A percentile compares a stretch with the other conserved stretches of the same genome.
phyloP scores from a whole-genome alignment of 441 rosid genomes.

The Bocquillonia castaneifolia region DNA sequence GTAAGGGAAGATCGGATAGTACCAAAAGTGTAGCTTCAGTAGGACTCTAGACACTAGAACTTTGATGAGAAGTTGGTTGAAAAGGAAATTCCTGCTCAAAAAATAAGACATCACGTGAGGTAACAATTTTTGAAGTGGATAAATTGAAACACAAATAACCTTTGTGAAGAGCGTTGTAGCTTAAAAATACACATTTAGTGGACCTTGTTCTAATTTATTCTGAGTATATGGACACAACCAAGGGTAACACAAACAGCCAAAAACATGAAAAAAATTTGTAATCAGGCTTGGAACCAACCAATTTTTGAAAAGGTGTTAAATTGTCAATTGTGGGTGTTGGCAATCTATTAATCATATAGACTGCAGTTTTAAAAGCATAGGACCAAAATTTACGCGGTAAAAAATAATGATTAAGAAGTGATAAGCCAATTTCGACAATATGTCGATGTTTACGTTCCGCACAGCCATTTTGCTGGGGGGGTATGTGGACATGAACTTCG shows the following conservation, averaged over 20 bases:
- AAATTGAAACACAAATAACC: not conserved
- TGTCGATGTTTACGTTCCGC: not conserved
- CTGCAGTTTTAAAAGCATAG: not conserved
- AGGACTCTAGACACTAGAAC: no score
- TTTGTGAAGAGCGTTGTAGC: no score
- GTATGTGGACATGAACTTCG: not conserved
- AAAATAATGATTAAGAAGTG: not conserved
- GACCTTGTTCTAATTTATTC: not conserved
- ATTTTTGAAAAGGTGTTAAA: not conserved
- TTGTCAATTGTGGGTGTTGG: no score
- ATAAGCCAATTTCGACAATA: not conserved
- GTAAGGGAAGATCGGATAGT: no score
- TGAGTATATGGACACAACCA: not conserved
- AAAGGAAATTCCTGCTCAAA: not conserved
- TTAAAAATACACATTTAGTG: not conserved
- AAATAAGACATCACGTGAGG: not conserved
- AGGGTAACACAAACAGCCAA: not conserved
- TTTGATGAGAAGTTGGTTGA: not conserved
- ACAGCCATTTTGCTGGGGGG: not conserved
- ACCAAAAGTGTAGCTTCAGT: no score
- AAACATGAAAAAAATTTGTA: not conserved
- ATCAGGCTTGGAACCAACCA: not conserved
- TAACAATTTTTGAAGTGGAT: not conserved
- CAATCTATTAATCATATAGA: no score
- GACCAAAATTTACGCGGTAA: not conserved